Conservation (phyloP, 352 stramenopile species). For the Globisporangium ultimum region DNA sequence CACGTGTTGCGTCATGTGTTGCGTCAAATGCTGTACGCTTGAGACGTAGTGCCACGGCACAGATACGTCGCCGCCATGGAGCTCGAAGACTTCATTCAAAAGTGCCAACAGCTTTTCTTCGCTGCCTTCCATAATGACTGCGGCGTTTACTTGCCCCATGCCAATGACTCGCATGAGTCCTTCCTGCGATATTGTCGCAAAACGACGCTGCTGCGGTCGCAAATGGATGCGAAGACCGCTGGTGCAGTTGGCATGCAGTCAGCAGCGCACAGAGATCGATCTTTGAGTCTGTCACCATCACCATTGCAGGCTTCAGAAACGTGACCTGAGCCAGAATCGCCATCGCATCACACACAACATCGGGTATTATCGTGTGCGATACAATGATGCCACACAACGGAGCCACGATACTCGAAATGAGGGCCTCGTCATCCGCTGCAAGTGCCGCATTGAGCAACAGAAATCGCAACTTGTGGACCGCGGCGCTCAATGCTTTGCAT, state of each 20-base stretch:
- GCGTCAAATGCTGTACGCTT: constrained; percentile 2
- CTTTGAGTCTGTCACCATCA: constrained; percentile 7
- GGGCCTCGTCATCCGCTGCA: constrained; percentile 11
- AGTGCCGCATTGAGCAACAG: constrained; percentile 21
- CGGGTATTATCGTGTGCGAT: constrained; percentile 19
- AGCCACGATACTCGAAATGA: constrained; percentile 14
- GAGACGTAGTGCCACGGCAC: constrained; percentile 4
- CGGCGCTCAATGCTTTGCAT: constrained; percentile 15
- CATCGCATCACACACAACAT: constrained; percentile 22
- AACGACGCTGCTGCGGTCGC: constrained; percentile 6
- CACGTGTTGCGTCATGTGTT: background rate
- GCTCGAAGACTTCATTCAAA: constrained; percentile 3
- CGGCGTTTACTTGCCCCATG: background rate
- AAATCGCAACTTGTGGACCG: constrained; percentile 18
- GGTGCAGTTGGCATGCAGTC: constrained; percentile 22
- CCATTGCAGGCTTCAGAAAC: constrained; percentile 20
- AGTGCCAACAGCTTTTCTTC: background rate
- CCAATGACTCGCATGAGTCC: too few species aligned
- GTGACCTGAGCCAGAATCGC: constrained; percentile 19
- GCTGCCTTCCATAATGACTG: background rate
- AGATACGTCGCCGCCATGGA: constrained; percentile 1
- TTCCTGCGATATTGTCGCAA: constrained; percentile 4
- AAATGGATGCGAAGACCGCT: constrained; percentile 19
- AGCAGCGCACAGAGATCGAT: constrained; percentile 18
- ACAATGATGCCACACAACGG: constrained; percentile 20